Evolutionary conservation across 164 flowering plant species (phyloP).

Genomic region (Dillenia turbinata): DNA sequence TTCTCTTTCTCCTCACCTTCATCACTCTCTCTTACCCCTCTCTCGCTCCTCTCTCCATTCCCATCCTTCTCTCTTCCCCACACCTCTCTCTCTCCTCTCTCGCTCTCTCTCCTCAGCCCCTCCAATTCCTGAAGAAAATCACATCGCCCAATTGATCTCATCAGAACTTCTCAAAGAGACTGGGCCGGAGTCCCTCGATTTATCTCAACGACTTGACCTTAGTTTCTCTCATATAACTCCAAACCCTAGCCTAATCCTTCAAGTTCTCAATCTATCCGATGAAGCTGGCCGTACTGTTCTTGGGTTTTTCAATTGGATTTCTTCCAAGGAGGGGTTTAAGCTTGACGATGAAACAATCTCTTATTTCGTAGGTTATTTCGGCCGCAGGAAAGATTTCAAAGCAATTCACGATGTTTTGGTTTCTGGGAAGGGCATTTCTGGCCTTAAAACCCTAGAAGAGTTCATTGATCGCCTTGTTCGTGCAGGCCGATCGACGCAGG

Average conservation of each 20-base stretch:
- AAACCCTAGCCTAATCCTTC: slow-evolving; percentile 38
- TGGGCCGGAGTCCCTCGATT: slow-evolving; percentile 35
- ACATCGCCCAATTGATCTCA: slow-evolving; percentile 47
- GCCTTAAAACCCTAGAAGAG: slow-evolving; percentile 35
- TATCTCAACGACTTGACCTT: slow-evolving; percentile 57
- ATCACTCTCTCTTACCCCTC: slow-evolving; percentile 5
- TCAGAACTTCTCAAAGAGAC: slow-evolving; percentile 50
- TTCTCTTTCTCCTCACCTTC: slow-evolving; percentile 10
- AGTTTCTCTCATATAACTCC: slow-evolving; percentile 56
- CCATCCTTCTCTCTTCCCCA: not conserved
- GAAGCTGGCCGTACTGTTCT: slow-evolving; percentile 71
- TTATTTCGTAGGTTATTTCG: slow-evolving; percentile 60
- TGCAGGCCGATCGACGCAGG: slow-evolving; percentile 69
- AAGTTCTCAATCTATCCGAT: slow-evolving; percentile 52
- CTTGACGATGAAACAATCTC: slow-evolving; percentile 58
- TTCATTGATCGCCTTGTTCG: slow-evolving; percentile 55
- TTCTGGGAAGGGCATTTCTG: slow-evolving; percentile 33
- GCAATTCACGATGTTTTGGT: slow-evolving; percentile 49
- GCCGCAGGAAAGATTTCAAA: slow-evolving; percentile 85
- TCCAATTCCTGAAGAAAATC: not conserved
- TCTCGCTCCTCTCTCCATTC: slow-evolving; percentile 1
- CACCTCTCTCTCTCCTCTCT: not conserved
- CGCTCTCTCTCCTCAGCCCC: not conserved
- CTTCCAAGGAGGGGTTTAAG: slow-evolving; percentile 34
- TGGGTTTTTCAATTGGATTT: slow-evolving; percentile 59